Evolutionary conservation across 2,329 filamentous ascomycete species (phyloP).

Genomic region (Botrytis sinoallii): DNA sequence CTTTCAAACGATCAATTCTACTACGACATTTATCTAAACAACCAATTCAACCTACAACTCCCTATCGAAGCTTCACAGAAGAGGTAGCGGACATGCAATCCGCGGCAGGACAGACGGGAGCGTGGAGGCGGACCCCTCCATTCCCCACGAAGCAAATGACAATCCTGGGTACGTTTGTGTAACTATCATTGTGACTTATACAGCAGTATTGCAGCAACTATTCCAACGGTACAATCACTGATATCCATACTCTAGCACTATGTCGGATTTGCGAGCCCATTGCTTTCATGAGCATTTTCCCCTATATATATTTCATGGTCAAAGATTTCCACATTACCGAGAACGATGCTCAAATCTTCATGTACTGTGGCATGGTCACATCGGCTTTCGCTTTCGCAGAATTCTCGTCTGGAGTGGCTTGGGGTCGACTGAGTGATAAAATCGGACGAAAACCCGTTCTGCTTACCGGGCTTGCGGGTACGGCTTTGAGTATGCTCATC

Average conservation of each 20-base stretch:
- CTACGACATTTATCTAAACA: not conserved
- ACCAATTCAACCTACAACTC: constrained; percentile 6
- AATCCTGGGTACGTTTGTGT: constrained; percentile 47
- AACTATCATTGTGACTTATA: not conserved
- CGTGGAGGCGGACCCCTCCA: constrained; percentile 38
- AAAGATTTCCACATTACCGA: constrained; percentile 83
- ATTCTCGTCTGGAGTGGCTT: constrained; percentile 87
- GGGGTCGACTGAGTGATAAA: constrained; percentile 88
- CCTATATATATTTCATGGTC: constrained; percentile 98
- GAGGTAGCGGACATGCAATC: constrained; percentile 27
- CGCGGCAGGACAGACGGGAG: constrained; percentile 30
- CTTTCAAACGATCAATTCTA: not conserved
- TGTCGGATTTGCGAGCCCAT: constrained; percentile 98
- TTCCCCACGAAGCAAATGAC: constrained; percentile 49
- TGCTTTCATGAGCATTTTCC: constrained; percentile 99
- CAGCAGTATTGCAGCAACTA: constrained; percentile 4
- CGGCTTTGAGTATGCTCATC: constrained; percentile 84
- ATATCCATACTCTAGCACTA: constrained; percentile 55
- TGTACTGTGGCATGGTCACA: constrained; percentile 94
- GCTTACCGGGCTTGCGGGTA: constrained; percentile 83
- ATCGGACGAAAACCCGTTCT: constrained; percentile 92
- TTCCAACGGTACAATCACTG: not conserved
- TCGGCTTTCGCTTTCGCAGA: constrained; percentile 95
- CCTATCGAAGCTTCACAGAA: constrained; percentile 18
- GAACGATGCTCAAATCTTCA: constrained; percentile 74